These are phyloP conservation scores for Acacia acuminata DNA, from an alignment of 306 rosid genomes.

Conservation along the genomic window DNA sequence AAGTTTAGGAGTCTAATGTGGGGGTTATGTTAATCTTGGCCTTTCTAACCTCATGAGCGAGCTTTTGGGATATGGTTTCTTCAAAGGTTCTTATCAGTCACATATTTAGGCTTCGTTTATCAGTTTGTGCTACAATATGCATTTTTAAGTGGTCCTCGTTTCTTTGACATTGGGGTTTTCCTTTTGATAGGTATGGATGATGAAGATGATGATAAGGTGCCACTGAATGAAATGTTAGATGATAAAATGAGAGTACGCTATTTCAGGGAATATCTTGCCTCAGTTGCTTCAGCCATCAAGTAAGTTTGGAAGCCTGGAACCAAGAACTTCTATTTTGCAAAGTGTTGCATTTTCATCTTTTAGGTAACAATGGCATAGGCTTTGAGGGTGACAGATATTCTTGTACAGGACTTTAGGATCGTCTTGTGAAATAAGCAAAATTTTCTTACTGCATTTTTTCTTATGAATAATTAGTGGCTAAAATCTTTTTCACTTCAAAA, in stretches of 20 bases:
- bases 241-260: conserved; percentile 78
- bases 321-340: not conserved
- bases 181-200: conserved; percentile 86
- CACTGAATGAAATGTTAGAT: conserved; percentile 76
- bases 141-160: conserved; percentile 17
- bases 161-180: conserved; percentile 21
- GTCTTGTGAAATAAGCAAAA: not conserved
- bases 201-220: conserved; percentile 56
- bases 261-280: conserved; percentile 66
- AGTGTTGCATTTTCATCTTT: not conserved
- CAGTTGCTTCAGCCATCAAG: conserved; percentile 81
- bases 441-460: not conserved
- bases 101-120: not conserved
- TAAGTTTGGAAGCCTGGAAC: conserved; percentile 32
- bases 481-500: conserved; percentile 2
- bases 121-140: not conserved
- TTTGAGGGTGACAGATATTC: not conserved
- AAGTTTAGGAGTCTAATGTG: not conserved
- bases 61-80: not conserved
- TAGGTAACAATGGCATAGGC: not conserved
- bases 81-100: not conserved
- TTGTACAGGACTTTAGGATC: not conserved
- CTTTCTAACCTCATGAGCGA: not conserved
- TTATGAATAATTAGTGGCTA: not conserved
- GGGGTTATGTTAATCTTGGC: not conserved